phyloP scores from a whole-genome alignment of 352 stramenopile species.

The Globisporangium paddicum region DNA sequence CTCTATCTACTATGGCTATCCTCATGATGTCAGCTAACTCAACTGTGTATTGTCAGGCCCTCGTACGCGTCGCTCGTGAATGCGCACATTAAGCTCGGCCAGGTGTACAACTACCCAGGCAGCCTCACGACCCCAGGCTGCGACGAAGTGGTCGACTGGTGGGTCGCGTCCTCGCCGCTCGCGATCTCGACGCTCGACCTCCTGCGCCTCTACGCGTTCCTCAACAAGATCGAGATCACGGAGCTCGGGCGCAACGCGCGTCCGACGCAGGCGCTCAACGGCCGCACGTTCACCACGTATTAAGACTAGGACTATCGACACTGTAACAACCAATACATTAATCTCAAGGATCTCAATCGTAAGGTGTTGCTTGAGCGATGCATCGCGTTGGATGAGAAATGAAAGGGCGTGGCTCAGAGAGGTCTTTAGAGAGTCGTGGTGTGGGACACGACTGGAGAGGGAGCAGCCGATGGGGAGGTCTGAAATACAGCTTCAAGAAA shows the following conservation, averaged over 20 bases:
- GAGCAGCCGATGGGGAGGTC: too few relatives aligned
- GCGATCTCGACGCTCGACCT: constrained; percentile 13
- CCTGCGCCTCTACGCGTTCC: constrained; percentile 6
- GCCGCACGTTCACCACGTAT: constrained; percentile 12
- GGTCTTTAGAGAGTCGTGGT: too few relatives aligned
- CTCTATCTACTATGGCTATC: not conserved
- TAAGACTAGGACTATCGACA: too few relatives aligned
- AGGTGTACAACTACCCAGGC: constrained; percentile 28
- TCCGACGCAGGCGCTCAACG: constrained; percentile 22
- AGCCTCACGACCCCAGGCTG: constrained; percentile 29
- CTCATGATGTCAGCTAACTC: too few relatives aligned
- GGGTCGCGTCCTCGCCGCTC: constrained; percentile 23
- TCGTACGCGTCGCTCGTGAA: constrained; percentile 5
- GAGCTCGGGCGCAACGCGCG: constrained; percentile 22
- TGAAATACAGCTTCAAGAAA: too few relatives aligned
- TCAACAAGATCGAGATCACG: constrained; percentile 19
- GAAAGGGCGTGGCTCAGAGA: too few relatives aligned
- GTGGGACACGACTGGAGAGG: too few relatives aligned
- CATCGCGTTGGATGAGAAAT: too few relatives aligned
- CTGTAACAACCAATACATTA: too few relatives aligned
- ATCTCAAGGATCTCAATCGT: too few relatives aligned
- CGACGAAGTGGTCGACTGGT: constrained; percentile 33
- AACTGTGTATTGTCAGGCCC: not conserved
- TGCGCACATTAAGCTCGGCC: not conserved
- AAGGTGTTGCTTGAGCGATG: too few relatives aligned